Evolutionary conservation across 805 yeast species (phyloP).

Genomic region (Monosporozyma yasuniensis): DNA sequence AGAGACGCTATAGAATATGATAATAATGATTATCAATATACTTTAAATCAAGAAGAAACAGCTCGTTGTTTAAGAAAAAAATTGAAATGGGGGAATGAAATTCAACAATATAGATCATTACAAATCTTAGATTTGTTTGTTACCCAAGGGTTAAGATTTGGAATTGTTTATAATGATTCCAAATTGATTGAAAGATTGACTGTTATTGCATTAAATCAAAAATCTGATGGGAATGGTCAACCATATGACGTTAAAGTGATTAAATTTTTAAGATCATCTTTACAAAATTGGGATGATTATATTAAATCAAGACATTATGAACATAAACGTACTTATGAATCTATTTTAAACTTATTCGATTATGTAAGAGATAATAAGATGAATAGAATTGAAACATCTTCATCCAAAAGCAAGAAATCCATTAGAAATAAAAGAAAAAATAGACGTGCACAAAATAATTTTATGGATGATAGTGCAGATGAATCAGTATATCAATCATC

Average conservation of each 20-base stretch:
- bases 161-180: conserved; percentile 55
- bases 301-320: conserved; percentile 27
- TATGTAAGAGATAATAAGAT: conserved; percentile 10
- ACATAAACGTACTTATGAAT: conserved; percentile 11
- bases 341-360: conserved; percentile 11
- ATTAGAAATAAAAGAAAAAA: neutral
- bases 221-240: conserved; percentile 11
- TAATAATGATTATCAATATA: conserved; percentile 13
- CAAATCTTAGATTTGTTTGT: conserved; percentile 51
- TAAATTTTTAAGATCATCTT: conserved; percentile 36
- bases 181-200: conserved; percentile 57
- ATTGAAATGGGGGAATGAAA: conserved; percentile 68
- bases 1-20: conserved; percentile 19
- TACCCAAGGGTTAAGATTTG: conserved; percentile 25
- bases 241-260: conserved; percentile 36
- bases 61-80: conserved; percentile 87
- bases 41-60: conserved; percentile 51
- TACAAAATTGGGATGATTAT: conserved; percentile 59
- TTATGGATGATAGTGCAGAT: conserved; percentile 47
- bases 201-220: conserved; percentile 14
- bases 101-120: conserved; percentile 62
- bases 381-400: conserved; percentile 5
- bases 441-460: conserved; percentile 39
- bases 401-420: neutral
- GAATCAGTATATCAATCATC: conserved; percentile 31